Evolutionary conservation across 2,329 filamentous ascomycete genomes (phyloP), one percentile per base, ranked within the genome.

Genomic region (Paracamarosporium sp.): DNA sequence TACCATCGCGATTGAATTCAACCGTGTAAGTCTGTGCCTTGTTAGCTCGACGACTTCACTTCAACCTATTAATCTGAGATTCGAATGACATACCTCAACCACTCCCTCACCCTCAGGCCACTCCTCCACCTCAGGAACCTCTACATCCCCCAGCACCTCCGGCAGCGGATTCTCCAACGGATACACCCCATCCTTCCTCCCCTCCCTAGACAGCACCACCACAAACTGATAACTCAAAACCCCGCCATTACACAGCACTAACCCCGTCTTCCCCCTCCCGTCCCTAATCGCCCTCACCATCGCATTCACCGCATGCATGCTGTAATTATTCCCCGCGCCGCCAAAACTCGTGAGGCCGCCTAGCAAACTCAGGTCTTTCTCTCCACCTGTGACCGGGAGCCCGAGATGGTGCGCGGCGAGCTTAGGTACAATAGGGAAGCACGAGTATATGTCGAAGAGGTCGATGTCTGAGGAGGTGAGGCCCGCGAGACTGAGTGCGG

Each of bases 271-370:
- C 1, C 78, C 78, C 24, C 76, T 79, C 0, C 79, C 78, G 8
- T 69, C 66, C 9, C 86, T 79, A 3, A 90, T 69, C 54, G 81
- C 12, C 78, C 84, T 78, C 78, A 66, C 67, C 67, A 74, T 71
- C 35, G 71, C 72, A 5, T 73, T 75, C 40, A 78, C 53, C 24
- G 75, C 86, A 75, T 90, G 88, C 82, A 90, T 86, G 0, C 86
- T 88, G 58, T 90, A 90, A 53, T 90, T 90, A 61, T 90, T 90
- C 0, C 88, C 88, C 5, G 88, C 88, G 0, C 88, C 88, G 0
- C 88, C 88, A 57, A 90, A 90, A 0, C 84, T 88, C 4, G 88
- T 90, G 52, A 91, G 66, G 0, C 88, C 88, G 0, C 88, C 88
- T 0, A 90, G 78, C 0, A 90, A 72, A 0, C 86, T 89, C 20